These are phyloP conservation scores for Penicillium sp. DNA, from an alignment of 2,329 filamentous ascomycete species.

Conservation along the genomic window DNA sequence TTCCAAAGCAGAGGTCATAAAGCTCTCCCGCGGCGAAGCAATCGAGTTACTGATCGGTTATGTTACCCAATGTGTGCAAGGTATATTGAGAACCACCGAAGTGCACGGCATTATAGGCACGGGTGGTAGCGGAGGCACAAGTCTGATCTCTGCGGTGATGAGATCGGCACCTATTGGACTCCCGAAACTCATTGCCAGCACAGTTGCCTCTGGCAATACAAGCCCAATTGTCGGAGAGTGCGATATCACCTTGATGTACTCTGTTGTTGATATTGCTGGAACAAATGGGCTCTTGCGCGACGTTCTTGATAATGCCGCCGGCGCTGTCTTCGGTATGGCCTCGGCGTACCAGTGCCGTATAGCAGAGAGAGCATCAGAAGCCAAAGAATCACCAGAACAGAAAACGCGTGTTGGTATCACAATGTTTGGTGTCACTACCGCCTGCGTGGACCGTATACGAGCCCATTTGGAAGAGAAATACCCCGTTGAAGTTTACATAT, in stretches of 20 bases:
- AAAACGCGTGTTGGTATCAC: background rate
- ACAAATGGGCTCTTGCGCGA: background rate
- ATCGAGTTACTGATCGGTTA: background rate
- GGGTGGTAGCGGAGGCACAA: background rate
- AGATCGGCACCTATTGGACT: background rate
- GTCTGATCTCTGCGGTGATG: background rate
- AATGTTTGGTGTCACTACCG: background rate
- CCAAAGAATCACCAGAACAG: background rate
- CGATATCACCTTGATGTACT: slow-evolving; percentile 2
- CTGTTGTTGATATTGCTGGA: background rate
- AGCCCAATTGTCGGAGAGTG: background rate
- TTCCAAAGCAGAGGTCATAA: background rate
- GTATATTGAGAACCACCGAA: background rate
- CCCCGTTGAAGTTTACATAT: background rate
- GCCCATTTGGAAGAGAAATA: background rate
- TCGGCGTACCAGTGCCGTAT: background rate
- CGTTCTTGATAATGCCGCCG: background rate
- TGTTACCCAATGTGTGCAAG: background rate
- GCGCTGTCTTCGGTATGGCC: background rate
- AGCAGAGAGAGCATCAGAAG: background rate
- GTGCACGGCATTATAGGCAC: background rate
- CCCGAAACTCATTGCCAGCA: background rate
- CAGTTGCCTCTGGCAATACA: background rate
- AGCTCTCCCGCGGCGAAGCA: background rate
- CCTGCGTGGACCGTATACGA: background rate